Evolutionary conservation across 2,329 filamentous ascomycete species (phyloP).

Genomic region (Huntiella savannae): DNA sequence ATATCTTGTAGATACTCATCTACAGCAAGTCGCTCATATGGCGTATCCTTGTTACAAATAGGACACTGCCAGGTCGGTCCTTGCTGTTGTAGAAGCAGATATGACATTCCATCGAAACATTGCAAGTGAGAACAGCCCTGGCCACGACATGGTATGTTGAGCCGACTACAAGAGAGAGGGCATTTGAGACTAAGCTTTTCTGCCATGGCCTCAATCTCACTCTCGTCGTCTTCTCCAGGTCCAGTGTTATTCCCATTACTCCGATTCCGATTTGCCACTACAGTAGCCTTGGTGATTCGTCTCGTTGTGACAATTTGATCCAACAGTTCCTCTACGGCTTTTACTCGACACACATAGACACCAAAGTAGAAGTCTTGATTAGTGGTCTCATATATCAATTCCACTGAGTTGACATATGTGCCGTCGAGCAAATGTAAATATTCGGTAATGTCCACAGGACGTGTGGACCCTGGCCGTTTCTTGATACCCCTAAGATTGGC

Average conservation of each 20-base stretch:
- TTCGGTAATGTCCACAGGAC: slow-evolving; percentile 77
- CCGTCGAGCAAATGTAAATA: slow-evolving; percentile 49
- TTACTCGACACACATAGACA: slow-evolving; percentile 56
- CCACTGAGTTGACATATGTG: slow-evolving; percentile 54
- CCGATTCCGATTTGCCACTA: slow-evolving; percentile 62
- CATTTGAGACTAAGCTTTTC: slow-evolving; percentile 83
- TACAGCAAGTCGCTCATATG: slow-evolving; percentile 65
- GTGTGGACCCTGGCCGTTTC: slow-evolving; percentile 86
- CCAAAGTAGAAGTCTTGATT: slow-evolving; percentile 62
- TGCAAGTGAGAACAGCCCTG: slow-evolving; percentile 71
- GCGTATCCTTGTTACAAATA: slow-evolving; percentile 67
- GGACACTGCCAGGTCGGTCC: slow-evolving; percentile 94
- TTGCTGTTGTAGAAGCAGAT: slow-evolving; percentile 86
- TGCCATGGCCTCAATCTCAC: slow-evolving; percentile 77
- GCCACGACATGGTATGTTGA: slow-evolving; percentile 63
- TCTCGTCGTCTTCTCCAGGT: slow-evolving; percentile 32
- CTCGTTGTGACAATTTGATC: slow-evolving; percentile 43
- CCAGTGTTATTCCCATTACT: not conserved
- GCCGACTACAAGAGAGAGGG: slow-evolving; percentile 69
- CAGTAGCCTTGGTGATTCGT: slow-evolving; percentile 61
- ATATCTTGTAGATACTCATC: slow-evolving; percentile 86
- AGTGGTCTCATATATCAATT: slow-evolving; percentile 84
- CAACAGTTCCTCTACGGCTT: slow-evolving; percentile 53
- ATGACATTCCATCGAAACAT: slow-evolving; percentile 86
- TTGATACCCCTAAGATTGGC: slow-evolving; percentile 89